Conservation (phyloP, 208 protist species). For the Tritrichomonas foetus region DNA sequence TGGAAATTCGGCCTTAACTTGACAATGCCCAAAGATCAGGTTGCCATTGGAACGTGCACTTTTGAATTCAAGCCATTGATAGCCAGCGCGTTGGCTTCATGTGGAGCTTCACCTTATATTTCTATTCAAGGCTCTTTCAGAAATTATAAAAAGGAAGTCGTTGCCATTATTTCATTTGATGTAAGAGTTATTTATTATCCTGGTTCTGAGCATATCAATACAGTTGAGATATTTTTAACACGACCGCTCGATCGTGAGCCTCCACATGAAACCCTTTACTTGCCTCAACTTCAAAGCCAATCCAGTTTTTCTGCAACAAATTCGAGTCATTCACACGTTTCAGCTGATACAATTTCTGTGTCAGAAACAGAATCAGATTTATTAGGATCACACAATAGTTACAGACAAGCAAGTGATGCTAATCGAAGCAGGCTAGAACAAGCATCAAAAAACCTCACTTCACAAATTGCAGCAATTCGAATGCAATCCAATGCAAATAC, state of each 20-base stretch:
- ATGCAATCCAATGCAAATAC: no score
- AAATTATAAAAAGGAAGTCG: constrained; percentile 1
- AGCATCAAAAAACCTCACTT: no score
- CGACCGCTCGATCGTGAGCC: not conserved
- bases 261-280: not conserved
- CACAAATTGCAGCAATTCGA: no score
- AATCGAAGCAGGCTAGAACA: no score
- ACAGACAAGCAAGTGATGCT: no score
- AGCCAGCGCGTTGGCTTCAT: not conserved
- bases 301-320: no score
- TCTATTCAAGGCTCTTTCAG: not conserved
- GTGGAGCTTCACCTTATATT: not conserved
- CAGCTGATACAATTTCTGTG: no score
- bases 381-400: no score
- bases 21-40: not conserved
- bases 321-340: no score
- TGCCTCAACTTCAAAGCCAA: no score
- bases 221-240: not conserved
- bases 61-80: constrained; percentile 32
- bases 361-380: no score
- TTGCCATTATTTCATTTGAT: not conserved
- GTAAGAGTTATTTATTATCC: constrained; percentile 10
- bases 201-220: not conserved
- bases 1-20: not conserved
- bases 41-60: not conserved